Base-by-base conservation (phyloP, 2,329 filamentous ascomycete genomes). In the Monosporascus cannonballus region DNA sequence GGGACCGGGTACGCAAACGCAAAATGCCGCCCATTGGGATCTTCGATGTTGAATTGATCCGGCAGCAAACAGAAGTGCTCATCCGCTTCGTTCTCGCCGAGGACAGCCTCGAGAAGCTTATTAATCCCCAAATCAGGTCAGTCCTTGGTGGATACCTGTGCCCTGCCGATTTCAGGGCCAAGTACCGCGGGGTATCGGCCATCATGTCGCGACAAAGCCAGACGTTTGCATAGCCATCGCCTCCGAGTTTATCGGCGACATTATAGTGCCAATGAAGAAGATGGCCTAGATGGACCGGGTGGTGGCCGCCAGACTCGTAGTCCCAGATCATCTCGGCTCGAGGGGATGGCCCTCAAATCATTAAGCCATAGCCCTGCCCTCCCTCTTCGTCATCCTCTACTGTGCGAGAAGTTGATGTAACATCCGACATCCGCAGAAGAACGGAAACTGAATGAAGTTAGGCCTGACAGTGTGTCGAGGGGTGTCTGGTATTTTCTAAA, bases 231-330 rank as follows among this genome's bases (percentile, higher is more conserved):
- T 61, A 72, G 15, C 69, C 67, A 34, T 73, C 72, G 54, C 62
- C 69, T 53, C 74, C 72, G 46, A 76, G 57, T 57, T 76, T 76
- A 46, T 73, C 64, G 42, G 71, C 56, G 36, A 75, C 59, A 30
- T 64, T 62, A 55, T 76, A 77, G 17, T 69, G 66, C 17, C 61
- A 64, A 51, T 67, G 54, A 20, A 71, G 54, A 48, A 74, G 69
- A 47, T 76, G 69, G 20, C 71, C 71, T 6, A 76, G 59, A 30
- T 64, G 65, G 6, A 72, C 62, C 9, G 73, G 73, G 59, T 76
- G 70, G 51, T 68, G 73, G 17, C 71, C 71, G 7, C 71, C 70
- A 17, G 61, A 56, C 39, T 63, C 56, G 54, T 73, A 74, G 34
- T 61, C 54, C 11, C 56, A 51, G 3, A 55, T 27, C n/a, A 50